Percentiles rank a stretch among this genome's conserved stretches.
Evolutionary conservation across 2,329 filamentous ascomycete genomes (phyloP).

Genomic region (Chaetomium sp.): DNA sequence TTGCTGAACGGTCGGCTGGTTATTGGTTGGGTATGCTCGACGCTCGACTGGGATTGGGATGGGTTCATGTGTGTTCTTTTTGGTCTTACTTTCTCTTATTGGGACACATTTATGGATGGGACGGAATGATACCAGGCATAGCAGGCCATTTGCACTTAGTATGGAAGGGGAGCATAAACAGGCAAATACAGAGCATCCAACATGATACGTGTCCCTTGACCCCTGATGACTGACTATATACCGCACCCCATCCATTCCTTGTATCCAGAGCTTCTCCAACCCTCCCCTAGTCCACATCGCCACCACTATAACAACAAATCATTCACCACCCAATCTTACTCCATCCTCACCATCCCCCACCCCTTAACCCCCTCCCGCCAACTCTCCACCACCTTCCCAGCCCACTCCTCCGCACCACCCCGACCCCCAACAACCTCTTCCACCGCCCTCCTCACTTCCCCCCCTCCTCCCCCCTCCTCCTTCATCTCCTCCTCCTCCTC

Average conservation of each 20-base stretch:
- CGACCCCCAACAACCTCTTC: conserved; percentile 26
- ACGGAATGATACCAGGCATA: conserved; percentile 2
- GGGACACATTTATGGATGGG: not conserved
- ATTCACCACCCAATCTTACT: conserved; percentile 18
- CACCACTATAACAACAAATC: not conserved
- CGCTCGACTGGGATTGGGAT: not conserved
- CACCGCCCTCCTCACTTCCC: conserved; percentile 23
- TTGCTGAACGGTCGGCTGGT: too few relatives aligned
- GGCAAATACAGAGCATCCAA: not conserved
- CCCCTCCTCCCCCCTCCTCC: conserved; percentile 17
- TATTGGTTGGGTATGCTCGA: not conserved
- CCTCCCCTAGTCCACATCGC: not conserved
- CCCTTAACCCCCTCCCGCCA: conserved; percentile 36
- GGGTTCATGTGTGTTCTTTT: not conserved
- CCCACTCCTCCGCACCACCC: conserved; percentile 31
- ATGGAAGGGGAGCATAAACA: not conserved
- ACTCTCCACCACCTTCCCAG: conserved; percentile 30
- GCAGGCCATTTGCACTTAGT: not conserved
- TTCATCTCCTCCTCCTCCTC: conserved; percentile 17
- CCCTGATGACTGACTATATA: too few relatives aligned
- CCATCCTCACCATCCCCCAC: conserved; percentile 32
- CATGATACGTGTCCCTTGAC: too few relatives aligned
- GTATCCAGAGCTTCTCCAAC: not conserved
- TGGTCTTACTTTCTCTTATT: not conserved
- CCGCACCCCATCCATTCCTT: too few relatives aligned